Conservation (phyloP, 352 stramenopile genomes). For the Phytophthora capsici region DNA sequence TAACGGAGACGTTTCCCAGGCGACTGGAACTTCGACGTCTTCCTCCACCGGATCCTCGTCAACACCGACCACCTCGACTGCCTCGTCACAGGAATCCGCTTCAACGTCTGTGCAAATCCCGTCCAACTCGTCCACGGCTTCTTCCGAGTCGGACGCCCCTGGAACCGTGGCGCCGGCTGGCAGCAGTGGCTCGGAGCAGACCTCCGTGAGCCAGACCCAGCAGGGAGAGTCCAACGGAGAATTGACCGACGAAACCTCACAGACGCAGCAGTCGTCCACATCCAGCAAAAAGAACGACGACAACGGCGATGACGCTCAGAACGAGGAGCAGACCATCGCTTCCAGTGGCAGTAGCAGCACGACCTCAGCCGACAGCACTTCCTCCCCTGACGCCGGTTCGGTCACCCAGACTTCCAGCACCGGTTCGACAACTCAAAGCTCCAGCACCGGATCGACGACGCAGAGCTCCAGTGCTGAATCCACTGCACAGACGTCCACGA, state of each 20-base stretch:
- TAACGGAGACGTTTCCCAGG: background rate
- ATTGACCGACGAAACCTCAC: slow-evolving; percentile 9
- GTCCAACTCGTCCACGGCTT: slow-evolving; percentile 14
- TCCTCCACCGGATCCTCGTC: background rate
- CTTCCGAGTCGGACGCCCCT: slow-evolving; percentile 1
- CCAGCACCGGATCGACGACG: slow-evolving; percentile 1
- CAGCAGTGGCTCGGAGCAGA: slow-evolving; percentile 14
- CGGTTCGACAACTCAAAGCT: background rate
- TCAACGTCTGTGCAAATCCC: slow-evolving; percentile 4
- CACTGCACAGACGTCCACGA: slow-evolving; percentile 5
- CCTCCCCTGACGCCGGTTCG: background rate
- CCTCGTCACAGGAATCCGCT: slow-evolving; percentile 1
- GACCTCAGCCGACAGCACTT: background rate
- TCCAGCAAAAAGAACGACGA: slow-evolving; percentile 9
- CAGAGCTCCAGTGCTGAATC: background rate
- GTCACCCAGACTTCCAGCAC: background rate
- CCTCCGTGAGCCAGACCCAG: slow-evolving; percentile 5
- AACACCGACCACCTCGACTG: background rate
- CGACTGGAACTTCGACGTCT: background rate
- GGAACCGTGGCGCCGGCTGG: slow-evolving; percentile 17
- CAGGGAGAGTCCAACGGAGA: slow-evolving; percentile 12
- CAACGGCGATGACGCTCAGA: background rate
- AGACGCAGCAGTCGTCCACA: slow-evolving; percentile 16
- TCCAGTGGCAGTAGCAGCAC: slow-evolving; percentile 5
- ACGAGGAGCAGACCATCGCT: slow-evolving; percentile 2